phyloP scores from a whole-genome alignment of 169 alveolate species.

The Plasmodium gonderi region DNA sequence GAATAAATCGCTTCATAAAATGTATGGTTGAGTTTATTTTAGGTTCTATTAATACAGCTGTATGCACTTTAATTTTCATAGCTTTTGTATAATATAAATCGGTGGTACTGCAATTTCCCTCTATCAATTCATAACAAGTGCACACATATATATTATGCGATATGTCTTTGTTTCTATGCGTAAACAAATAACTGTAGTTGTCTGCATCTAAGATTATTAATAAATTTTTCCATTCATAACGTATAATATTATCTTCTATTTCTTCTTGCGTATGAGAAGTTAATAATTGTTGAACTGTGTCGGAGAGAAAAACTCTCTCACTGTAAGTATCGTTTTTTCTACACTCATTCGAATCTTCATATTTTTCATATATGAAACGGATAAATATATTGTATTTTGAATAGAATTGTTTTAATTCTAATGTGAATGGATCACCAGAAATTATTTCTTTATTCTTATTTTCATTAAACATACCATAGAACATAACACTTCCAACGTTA shows the following conservation, averaged over 20 bases:
- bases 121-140: constrained; percentile 51
- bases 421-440: constrained; percentile 58
- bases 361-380: constrained; percentile 13
- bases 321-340: neutral
- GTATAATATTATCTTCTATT: constrained; percentile 12
- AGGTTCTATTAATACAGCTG: constrained; percentile 47
- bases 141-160: constrained; percentile 34
- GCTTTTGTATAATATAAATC: neutral
- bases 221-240: constrained; percentile 28
- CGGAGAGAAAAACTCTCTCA: constrained; percentile 6
- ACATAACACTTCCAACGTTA: constrained; percentile 31
- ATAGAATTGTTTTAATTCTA: constrained; percentile 54
- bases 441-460: constrained; percentile 5
- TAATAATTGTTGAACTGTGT: constrained; percentile 7
- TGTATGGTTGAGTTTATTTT: constrained; percentile 26
- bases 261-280: constrained; percentile 3
- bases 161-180: constrained; percentile 29
- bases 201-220: constrained; percentile 45
- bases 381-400: constrained; percentile 36
- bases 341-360: constrained; percentile 11
- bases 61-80: constrained; percentile 33
- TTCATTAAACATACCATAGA: constrained; percentile 46
- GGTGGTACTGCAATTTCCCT: constrained; percentile 18
- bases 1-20: constrained; percentile 27
- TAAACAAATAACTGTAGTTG: constrained; percentile 7